Percentiles rank a stretch among this genome's conserved stretches.
Evolutionary conservation across 192 early-diverging fungal genomes (phyloP).

Genomic region (Mortierella alpina): DNA sequence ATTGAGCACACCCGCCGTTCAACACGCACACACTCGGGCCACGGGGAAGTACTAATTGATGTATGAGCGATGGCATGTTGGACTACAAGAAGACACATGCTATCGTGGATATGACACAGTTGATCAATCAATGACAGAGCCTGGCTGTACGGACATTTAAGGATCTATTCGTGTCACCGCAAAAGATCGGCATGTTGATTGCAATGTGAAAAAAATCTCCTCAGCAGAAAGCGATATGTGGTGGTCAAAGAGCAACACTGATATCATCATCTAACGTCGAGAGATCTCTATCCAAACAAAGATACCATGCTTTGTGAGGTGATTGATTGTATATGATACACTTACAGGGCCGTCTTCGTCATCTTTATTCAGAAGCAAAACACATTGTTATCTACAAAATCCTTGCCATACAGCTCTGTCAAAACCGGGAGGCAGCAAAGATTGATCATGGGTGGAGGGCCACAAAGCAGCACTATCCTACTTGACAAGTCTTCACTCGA

Average conservation of each 20-base stretch:
- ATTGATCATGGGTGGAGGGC: conserved; percentile 55
- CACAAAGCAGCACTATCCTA: conserved; percentile 57
- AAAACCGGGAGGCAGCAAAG: conserved; percentile 51
- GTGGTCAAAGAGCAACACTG: background rate
- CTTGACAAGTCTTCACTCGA: conserved; percentile 5
- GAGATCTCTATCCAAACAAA: background rate
- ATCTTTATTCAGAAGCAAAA: conserved; percentile 20
- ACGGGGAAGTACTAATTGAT: too few species aligned
- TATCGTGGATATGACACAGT: too few species aligned
- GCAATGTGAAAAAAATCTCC: background rate
- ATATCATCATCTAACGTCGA: background rate
- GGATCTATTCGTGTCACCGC: background rate
- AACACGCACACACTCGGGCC: too few species aligned
- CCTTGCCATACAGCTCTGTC: conserved; percentile 28
- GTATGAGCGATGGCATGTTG: too few species aligned
- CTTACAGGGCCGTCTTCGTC: background rate
- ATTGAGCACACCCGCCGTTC: too few species aligned
- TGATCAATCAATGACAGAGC: background rate
- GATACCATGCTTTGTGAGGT: background rate
- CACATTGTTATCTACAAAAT: conserved; percentile 45
- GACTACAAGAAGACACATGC: too few species aligned
- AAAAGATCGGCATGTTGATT: too few species aligned
- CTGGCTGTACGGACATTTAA: conserved; percentile 9
- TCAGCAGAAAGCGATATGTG: background rate
- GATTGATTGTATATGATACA: conserved; percentile 1